A percentile compares a stretch with the other conserved stretches of the same genome.
phyloP scores from a whole-genome alignment of 306 rosid species.

The Prunus mume region DNA sequence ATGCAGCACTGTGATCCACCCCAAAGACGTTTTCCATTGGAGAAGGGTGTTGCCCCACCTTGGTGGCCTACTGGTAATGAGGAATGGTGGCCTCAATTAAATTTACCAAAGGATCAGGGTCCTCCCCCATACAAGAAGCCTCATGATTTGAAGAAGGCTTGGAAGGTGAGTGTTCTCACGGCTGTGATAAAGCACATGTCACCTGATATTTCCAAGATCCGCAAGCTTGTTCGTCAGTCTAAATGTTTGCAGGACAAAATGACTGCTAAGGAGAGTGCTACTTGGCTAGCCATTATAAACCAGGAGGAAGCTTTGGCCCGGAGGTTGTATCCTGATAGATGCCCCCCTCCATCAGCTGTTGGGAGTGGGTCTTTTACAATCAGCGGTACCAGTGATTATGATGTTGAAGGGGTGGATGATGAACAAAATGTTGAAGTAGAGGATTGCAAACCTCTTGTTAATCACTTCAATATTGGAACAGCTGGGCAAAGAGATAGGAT shows the following conservation, averaged over 20 bases:
- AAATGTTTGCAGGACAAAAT: constrained; percentile 87
- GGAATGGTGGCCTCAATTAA: constrained; percentile 90
- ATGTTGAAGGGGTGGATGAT: constrained; percentile 68
- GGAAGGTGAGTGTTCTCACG: constrained; percentile 82
- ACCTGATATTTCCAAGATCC: constrained; percentile 81
- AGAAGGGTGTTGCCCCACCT: constrained; percentile 80
- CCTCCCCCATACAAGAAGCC: constrained; percentile 96
- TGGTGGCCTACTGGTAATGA: constrained; percentile 89
- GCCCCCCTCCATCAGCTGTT: constrained; percentile 48
- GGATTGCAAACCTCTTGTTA: constrained; percentile 55
- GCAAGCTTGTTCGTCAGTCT: constrained; percentile 86
- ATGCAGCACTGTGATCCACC: constrained; percentile 97
- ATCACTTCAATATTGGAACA: constrained; percentile 40
- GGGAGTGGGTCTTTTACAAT: constrained; percentile 60
- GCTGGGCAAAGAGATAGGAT: constrained; percentile 41
- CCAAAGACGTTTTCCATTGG: constrained; percentile 76
- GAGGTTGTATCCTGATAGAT: constrained; percentile 58
- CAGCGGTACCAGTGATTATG: constrained; percentile 66
- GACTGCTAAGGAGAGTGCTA: constrained; percentile 91
- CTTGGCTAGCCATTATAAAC: constrained; percentile 83
- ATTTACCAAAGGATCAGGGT: constrained; percentile 65
- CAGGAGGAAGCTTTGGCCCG: constrained; percentile 77
- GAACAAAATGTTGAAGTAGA: constrained; percentile 55
- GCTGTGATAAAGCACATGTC: constrained; percentile 90
- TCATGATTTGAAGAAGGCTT: constrained; percentile 84